Base-by-base conservation (phyloP, 129 eudicot genomes). In the Artemisia tridentata region DNA sequence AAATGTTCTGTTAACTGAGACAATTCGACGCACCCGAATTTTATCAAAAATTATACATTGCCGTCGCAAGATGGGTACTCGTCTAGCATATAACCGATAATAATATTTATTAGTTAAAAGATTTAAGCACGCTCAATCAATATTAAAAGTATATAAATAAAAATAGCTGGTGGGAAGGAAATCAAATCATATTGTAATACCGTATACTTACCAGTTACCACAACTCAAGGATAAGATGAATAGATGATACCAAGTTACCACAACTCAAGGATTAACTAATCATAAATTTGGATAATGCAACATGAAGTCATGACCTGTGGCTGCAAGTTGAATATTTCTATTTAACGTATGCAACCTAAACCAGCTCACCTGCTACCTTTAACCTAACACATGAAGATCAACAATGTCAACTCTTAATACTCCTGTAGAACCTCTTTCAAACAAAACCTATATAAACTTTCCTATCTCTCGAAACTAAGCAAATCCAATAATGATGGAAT, bases 351-450 rank as follows among this genome's bases (percentile, higher is more conserved):
- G 17, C 31, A 7, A 38, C 45, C 45, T 38, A 38, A 38, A 8
- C 45, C 45, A 70, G 19, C 23, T 61, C 73, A 54, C 66, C 79
- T 74, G 61, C 79, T 75, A 47, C 20, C 29, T 54, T 51, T 43
- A 23, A 23, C 13, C 16, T 14, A 61, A 1, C 2, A 7, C 27
- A 73, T 19, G 16, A 73, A 52, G 45, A 38, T 63, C 45, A 46
- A 43, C 17, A 57, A 17, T 19, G 72, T 64, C 78, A 64, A 74
- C 72, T 65, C 63, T 23, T 18, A 38, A 67, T 11, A 23, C 8
- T 25, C 68, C 43, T 65, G 29, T 11, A 20, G 10, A 38, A 7
- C 45, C 45, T 38, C 11, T 8, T 38, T 38, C 45, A 16, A 15
- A 46, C 11, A 6, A 61, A 65, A 17, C 19, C 63, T 17, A 14